Conservation (phyloP, 2,329 filamentous ascomycete species). For the Claviceps lovelessii region DNA sequence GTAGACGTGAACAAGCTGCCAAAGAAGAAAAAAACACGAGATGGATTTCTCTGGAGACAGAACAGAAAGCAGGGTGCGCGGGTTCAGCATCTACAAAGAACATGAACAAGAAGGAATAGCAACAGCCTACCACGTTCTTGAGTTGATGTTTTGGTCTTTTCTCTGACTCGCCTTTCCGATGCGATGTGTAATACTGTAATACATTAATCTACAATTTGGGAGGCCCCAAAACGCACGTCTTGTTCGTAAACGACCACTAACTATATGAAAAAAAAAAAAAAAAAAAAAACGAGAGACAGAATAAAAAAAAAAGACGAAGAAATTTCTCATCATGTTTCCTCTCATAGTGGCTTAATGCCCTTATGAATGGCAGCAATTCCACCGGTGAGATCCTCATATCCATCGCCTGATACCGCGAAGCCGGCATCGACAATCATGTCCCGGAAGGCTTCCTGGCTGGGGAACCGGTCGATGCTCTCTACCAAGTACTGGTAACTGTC, state of each 20-base stretch:
- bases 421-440: conserved; percentile 73
- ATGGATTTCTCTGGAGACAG: neutral
- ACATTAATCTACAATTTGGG: neutral
- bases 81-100: neutral
- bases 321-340: neutral
- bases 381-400: conserved; percentile 81
- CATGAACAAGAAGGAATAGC: neutral
- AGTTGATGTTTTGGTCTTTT: conserved; percentile 10
- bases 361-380: conserved; percentile 95
- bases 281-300: neutral
- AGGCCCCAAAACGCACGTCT: neutral
- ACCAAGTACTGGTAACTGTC: conserved; percentile 98
- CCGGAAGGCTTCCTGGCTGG: conserved; percentile 69
- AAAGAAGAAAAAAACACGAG: neutral
- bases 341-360: conserved; percentile 63
- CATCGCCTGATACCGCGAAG: conserved; percentile 67
- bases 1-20: neutral
- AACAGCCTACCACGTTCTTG: neutral
- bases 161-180: conserved; percentile 2
- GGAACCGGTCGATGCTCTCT: conserved; percentile 92
- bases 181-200: neutral
- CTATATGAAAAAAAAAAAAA: neutral
- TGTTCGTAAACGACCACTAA: neutral
- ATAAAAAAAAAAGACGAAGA: neutral
- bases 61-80: neutral